These are phyloP conservation scores for Botrytis fragariae DNA, from an alignment of 2,329 filamentous ascomycete species.

Conservation along the genomic window DNA sequence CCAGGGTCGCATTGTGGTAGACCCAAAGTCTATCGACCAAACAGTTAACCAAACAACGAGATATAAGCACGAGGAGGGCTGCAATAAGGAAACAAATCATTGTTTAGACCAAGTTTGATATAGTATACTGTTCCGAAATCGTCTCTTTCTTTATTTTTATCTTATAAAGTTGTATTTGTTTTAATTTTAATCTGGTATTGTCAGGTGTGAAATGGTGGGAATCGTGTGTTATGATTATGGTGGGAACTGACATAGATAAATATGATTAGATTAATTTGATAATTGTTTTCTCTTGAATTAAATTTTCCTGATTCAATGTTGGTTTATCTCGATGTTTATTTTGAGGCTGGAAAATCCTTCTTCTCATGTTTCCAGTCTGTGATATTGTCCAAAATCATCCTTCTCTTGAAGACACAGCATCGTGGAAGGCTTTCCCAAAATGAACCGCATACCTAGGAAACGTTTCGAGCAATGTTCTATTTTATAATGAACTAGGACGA, in stretches of 20 bases:
- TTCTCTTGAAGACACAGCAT: not conserved
- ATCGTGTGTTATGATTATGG: not conserved
- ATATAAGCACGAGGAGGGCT: no score
- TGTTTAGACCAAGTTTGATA: not conserved
- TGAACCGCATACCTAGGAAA: no score
- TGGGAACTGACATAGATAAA: slow-evolving; percentile 5
- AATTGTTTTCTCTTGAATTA: no score
- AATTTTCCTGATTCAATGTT: not conserved
- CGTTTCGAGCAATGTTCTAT: no score
- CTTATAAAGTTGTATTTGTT: not conserved
- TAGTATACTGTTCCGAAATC: not conserved
- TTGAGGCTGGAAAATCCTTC: not conserved
- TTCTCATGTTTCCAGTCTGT: not conserved
- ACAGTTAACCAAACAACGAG: not conserved
- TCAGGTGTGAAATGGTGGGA: not conserved
- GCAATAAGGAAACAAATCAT: not conserved
- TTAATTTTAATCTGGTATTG: not conserved
- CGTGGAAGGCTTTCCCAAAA: not conserved
- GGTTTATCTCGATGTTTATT: not conserved
- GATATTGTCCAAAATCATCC: not conserved
- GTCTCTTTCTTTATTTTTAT: not conserved
- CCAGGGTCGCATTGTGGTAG: not conserved
- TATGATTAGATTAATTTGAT: slow-evolving; percentile 11
- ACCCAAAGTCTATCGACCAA: not conserved
- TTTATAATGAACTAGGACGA: no score